Evolutionary conservation across 306 rosid species (phyloP).

Genomic region (Prosopis cineraria): DNA sequence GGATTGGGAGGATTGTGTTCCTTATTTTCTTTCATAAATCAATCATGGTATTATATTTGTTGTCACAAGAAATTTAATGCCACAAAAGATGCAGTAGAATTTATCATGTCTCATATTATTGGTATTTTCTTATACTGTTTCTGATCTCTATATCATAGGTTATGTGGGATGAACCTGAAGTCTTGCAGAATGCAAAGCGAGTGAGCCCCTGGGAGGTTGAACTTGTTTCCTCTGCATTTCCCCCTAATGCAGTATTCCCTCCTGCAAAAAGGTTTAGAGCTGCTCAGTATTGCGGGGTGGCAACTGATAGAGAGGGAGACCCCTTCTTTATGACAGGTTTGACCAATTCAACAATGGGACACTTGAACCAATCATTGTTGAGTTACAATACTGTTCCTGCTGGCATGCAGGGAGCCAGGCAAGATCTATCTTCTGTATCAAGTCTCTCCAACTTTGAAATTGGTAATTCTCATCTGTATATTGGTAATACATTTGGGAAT

Average conservation of each 20-base stretch:
- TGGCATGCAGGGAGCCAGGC: constrained; percentile 31
- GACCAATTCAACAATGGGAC: background rate
- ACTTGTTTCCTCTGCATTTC: constrained; percentile 33
- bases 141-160: constrained; percentile 47
- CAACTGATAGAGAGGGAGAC: background rate
- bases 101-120: constrained; percentile 9
- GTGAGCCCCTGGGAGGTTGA: constrained; percentile 79
- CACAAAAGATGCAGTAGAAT: constrained; percentile 1
- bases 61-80: background rate
- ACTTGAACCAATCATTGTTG: background rate
- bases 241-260: constrained; percentile 38
- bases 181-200: constrained; percentile 49
- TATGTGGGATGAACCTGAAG: constrained; percentile 69
- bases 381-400: constrained; percentile 7
- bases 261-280: constrained; percentile 19
- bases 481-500: background rate
- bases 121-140: background rate
- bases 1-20: background rate
- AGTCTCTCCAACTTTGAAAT: background rate
- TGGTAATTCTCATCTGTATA: background rate
- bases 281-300: constrained; percentile 1
- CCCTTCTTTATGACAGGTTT: background rate
- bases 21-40: background rate
- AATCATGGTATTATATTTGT: background rate
- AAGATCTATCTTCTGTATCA: background rate